Conservation (phyloP, 1,284 basidiomycete species). For the Leccinum fuscescens region DNA sequence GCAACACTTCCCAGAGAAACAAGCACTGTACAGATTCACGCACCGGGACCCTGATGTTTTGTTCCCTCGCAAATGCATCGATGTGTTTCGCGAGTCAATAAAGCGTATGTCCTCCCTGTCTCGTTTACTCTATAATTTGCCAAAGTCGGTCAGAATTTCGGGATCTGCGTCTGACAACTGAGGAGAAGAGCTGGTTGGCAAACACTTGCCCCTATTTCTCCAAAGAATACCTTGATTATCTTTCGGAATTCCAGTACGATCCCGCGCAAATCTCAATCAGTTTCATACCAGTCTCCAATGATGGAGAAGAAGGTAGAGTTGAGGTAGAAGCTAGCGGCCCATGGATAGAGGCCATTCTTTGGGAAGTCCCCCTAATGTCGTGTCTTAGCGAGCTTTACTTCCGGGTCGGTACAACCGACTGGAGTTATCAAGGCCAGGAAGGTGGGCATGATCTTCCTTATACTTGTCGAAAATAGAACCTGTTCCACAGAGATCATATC, state of each 20-base stretch:
- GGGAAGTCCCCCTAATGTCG: slow-evolving; percentile 95
- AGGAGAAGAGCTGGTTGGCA: slow-evolving; percentile 72
- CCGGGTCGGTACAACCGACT: slow-evolving; percentile 67
- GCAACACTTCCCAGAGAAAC: slow-evolving; percentile 71
- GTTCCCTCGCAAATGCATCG: slow-evolving; percentile 43
- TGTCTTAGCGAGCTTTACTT: slow-evolving; percentile 33
- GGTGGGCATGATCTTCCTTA: slow-evolving; percentile 40
- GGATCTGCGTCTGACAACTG: slow-evolving; percentile 40
- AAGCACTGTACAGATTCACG: slow-evolving; percentile 74
- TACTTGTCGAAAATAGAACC: slow-evolving; percentile 36
- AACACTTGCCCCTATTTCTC: slow-evolving; percentile 75
- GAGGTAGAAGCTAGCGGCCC: slow-evolving; percentile 57
- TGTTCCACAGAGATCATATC: slow-evolving; percentile 53
- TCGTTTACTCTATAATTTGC: not conserved
- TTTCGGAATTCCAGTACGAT: slow-evolving; percentile 71
- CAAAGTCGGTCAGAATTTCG: slow-evolving; percentile 67
- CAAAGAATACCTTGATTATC: slow-evolving; percentile 74
- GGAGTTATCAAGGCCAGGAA: slow-evolving; percentile 81
- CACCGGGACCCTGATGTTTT: slow-evolving; percentile 73
- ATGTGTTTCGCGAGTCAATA: no score
- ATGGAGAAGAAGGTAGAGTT: slow-evolving; percentile 62
- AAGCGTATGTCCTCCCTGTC: not conserved
- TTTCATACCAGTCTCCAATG: slow-evolving; percentile 58
- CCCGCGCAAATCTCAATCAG: slow-evolving; percentile 75
- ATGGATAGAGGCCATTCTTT: slow-evolving; percentile 58